A percentile compares a stretch with the other conserved stretches of the same genome.
Conservation (phyloP, 2,329 filamentous ascomycete genomes). For the Acarospora socialis region DNA sequence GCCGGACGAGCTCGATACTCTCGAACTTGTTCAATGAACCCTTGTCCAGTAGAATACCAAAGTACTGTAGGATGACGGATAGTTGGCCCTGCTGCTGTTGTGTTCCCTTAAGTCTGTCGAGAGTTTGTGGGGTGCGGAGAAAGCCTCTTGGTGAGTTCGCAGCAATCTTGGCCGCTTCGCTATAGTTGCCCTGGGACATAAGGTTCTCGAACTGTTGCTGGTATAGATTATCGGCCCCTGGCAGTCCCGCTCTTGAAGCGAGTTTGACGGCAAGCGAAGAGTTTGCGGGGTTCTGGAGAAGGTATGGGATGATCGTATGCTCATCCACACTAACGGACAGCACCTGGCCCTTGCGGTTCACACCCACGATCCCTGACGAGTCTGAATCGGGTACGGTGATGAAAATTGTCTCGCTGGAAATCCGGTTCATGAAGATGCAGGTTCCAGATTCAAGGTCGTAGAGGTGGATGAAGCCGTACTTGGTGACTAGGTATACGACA, state of each 20-base stretch:
- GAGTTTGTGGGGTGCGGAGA: conserved; percentile 83
- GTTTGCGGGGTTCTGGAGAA: conserved; percentile 92
- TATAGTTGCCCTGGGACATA: conserved; percentile 63
- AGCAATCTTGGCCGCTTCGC: conserved; percentile 85
- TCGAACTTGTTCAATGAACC: conserved; percentile 84
- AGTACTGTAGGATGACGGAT: conserved; percentile 92
- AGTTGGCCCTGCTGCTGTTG: conserved; percentile 72
- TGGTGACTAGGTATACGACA: conserved; percentile 92
- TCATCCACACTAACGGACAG: conserved; percentile 90
- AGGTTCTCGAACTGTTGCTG: conserved; percentile 85
- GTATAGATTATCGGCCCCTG: conserved; percentile 88
- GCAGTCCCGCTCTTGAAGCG: conserved; percentile 82
- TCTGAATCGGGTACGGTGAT: conserved; percentile 74
- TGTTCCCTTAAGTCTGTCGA: conserved; percentile 85
- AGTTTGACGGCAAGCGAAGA: conserved; percentile 89
- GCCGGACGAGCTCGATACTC: conserved; percentile 82
- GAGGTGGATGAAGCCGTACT: conserved; percentile 97
- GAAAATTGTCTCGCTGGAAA: conserved; percentile 98
- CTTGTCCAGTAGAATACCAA: conserved; percentile 93
- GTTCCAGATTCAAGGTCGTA: conserved; percentile 94
- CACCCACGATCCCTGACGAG: conserved; percentile 77
- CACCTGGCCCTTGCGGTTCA: conserved; percentile 96
- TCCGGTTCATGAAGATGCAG: conserved; percentile 98
- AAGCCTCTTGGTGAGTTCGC: conserved; percentile 95
- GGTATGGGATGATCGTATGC: conserved; percentile 77